Base-by-base conservation (phyloP, 2,329 filamentous ascomycete species). In the Chrysoporthe cubensis region DNA sequence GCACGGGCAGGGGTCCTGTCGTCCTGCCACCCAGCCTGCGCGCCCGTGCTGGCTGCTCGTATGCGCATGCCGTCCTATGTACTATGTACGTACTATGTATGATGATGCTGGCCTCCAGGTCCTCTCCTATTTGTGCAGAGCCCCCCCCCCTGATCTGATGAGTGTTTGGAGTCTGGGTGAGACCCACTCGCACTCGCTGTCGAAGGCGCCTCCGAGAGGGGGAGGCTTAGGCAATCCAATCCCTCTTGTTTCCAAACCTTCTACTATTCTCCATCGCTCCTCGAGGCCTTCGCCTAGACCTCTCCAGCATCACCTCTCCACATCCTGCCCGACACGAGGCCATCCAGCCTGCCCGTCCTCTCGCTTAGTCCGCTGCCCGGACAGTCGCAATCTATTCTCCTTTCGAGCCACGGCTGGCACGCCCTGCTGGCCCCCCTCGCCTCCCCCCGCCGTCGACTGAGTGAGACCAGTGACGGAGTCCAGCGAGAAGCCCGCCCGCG, bases 381-480 rank as follows among this genome's bases (percentile, higher is more conserved):
- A 67, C 62, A 52, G 46, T 52, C 62, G 50, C 62, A 50, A 54
- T 40, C 2, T 40, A 46, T 42, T 46, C 16, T 46, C 5, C 37
- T 21, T 4, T 4, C 11, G 14, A 32, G 50, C 7, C 50, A 16
- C 50, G 13, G 32, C 21, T 5, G 26, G 50, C 26, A 54, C 32
- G 21, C 50, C 48, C 9, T 52, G 4, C 21, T 34, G 21, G 26
- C 26, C 26, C 26, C 26, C 26, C 50, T 59, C 34, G 40, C 54
- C 50, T 16, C 42, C 42, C 32, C 66, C 57, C 37, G 59, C 59
- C 56, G 62, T 43, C 56, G 64, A 65, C 65, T 60, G 37, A 32
- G 52, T 54, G 32, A 57, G 46, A 65, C 54, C 62, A 62, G 66
- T 65, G 66, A 67, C 66, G 66, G 59, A 44, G 65, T 57, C 54